Evolutionary conservation across 768 basidiomycete genomes (phyloP), one percentile per base, ranked within the genome.

Genomic region (Macrolepiota dolichaula): DNA sequence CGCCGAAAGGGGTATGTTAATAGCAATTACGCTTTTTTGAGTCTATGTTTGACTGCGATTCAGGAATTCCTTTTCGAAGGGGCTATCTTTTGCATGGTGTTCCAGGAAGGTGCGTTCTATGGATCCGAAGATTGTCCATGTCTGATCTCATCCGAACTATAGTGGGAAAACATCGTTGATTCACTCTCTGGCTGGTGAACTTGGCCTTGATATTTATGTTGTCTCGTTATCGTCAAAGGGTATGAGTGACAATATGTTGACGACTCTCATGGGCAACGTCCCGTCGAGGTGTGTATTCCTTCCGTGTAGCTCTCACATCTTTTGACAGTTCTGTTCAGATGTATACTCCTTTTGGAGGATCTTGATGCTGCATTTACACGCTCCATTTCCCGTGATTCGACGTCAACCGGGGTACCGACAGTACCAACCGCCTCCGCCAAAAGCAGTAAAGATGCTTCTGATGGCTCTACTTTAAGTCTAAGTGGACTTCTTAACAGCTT

Each of bases 261-360:
- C 90, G 61, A 90, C 89, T 61, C 80, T 94, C 69, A 93, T 94
- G 92, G 90, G 89, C 56, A 85, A 87, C 79, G 91, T 94, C 69
- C 92, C 92, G 27, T 84, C 89, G 62, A 86, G 91, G 89, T 92
- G 59, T 64, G 63, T 68, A 56, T 57, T 32, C 49, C 17, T 42
- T 54, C 61, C 22, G 3, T 17, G 27, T 17, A 51, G 51, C 38
- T 37, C 29, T 53, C 59, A 52, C 65, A 63, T 55, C 60, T 57
- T 67, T 58, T 65, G 55, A 58, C 63, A 29, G 49, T 53, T 49
- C 29, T 50, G 51, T 52, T 52, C 66, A 92, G 92, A 79, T 94
- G 92, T 80, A 93, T 96, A 63, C 81, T 96, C 67, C 88, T 96
- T 74, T 83, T 96, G 71, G 94, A 96, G 77, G 94, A 96, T 80